Evolutionary conservation across 2,329 filamentous ascomycete genomes (phyloP).

Genomic region (Fusarium sulawesiense): DNA sequence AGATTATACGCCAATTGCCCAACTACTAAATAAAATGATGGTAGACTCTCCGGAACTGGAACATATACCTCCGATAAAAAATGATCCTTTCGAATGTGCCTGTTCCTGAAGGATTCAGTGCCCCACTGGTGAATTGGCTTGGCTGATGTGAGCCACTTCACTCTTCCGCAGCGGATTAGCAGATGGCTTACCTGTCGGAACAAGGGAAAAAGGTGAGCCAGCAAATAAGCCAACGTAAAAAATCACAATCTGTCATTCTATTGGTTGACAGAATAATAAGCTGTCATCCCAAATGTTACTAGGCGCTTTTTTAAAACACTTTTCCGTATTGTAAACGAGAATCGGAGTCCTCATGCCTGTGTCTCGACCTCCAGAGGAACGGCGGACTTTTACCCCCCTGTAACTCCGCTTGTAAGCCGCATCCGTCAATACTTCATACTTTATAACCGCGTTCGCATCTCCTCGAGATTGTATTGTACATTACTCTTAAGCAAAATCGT

Average conservation of each 20-base stretch:
- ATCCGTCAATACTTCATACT: not conserved
- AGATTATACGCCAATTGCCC: not conserved
- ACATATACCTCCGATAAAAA: not conserved
- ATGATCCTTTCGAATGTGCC: not conserved
- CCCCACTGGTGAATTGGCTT: not conserved
- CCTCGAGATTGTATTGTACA: not conserved
- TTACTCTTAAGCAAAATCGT: not conserved
- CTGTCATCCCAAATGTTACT: not conserved
- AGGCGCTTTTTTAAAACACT: not conserved
- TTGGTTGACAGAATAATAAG: not conserved
- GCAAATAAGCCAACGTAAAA: not conserved
- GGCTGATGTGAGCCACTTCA: conserved; percentile 1
- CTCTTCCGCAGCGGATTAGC: not conserved
- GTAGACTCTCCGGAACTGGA: not conserved
- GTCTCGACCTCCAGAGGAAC: not conserved
- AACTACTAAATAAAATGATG: not conserved
- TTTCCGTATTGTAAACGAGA: not conserved
- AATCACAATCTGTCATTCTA: not conserved
- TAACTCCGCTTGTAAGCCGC: not conserved
- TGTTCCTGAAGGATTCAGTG: not conserved
- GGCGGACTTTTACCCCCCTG: not conserved
- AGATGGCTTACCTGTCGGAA: not conserved
- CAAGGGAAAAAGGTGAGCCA: not conserved
- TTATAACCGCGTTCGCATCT: not conserved
- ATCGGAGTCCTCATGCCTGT: too few relatives aligned